Evolutionary conservation across 1,139 yeast genomes (phyloP).

Genomic region (Hanseniaspora uvarum): DNA sequence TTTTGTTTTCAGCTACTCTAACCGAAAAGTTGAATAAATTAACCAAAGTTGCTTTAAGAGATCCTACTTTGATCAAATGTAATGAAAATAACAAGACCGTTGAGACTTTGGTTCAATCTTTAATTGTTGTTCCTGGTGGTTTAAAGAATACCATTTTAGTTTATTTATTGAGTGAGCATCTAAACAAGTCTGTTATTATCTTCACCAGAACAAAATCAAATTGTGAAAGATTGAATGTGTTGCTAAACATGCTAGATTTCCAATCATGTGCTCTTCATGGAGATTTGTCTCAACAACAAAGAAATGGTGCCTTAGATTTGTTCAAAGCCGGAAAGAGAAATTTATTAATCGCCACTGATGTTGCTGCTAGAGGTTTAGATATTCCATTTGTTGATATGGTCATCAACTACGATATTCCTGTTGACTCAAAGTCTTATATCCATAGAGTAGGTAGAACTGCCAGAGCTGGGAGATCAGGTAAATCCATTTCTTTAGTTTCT

Average conservation of each 20-base stretch:
- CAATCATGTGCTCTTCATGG: slow-evolving; percentile 91
- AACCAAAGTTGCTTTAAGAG: slow-evolving; percentile 80
- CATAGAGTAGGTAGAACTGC: slow-evolving; percentile 98
- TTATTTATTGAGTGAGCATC: slow-evolving; percentile 67
- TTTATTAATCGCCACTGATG: slow-evolving; percentile 91
- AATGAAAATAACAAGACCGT: slow-evolving; percentile 88
- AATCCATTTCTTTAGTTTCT: slow-evolving; percentile 80
- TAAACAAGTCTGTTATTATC: slow-evolving; percentile 79
- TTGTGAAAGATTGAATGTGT: slow-evolving; percentile 77
- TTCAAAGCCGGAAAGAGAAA: slow-evolving; percentile 77
- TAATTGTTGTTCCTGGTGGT: slow-evolving; percentile 88
- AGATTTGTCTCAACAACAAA: slow-evolving; percentile 80
- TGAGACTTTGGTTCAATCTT: slow-evolving; percentile 76
- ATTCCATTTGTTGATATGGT: slow-evolving; percentile 91
- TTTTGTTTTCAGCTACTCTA: slow-evolving; percentile 90
- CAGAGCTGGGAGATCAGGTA: slow-evolving; percentile 93
- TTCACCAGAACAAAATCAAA: slow-evolving; percentile 94
- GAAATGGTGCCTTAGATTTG: slow-evolving; percentile 85
- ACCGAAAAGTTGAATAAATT: slow-evolving; percentile 88
- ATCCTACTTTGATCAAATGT: slow-evolving; percentile 65
- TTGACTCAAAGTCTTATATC: slow-evolving; percentile 95
- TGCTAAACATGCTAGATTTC: slow-evolving; percentile 74
- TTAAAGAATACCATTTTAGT: slow-evolving; percentile 80
- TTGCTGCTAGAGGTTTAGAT: slow-evolving; percentile 95
- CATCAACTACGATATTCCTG: slow-evolving; percentile 88